Conservation (phyloP, 441 rosid genomes). For the Gossypium schwendimanii region DNA sequence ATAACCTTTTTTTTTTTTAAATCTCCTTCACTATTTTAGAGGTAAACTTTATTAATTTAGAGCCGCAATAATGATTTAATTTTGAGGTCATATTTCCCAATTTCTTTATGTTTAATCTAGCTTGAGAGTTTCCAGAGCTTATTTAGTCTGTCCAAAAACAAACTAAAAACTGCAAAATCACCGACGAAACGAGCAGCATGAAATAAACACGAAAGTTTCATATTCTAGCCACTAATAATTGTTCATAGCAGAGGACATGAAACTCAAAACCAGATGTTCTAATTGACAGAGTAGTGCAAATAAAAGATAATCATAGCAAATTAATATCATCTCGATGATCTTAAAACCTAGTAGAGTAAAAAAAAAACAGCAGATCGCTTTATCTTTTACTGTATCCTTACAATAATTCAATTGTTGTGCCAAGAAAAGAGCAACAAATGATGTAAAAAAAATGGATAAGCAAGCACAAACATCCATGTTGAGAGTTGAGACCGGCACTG, state of each 20-base stretch:
- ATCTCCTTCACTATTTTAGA: background rate
- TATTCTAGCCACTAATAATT: background rate
- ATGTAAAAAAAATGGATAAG: background rate
- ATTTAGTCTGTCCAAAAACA: background rate
- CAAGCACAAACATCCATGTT: background rate
- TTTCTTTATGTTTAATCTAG: background rate
- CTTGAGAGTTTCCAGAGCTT: background rate
- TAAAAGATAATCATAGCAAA: background rate
- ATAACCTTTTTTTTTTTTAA: too few species aligned
- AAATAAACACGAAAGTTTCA: background rate
- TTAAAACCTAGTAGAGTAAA: conserved; percentile 1
- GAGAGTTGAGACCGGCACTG: background rate
- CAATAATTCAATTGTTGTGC: background rate
- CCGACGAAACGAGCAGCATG: background rate
- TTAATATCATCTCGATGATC: background rate
- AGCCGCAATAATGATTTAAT: background rate
- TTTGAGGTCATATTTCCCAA: background rate
- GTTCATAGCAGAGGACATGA: background rate
- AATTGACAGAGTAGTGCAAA: background rate
- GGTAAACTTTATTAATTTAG: background rate
- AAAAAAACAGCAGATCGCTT: background rate
- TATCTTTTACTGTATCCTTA: background rate
- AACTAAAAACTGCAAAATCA: background rate
- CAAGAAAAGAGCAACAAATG: background rate
- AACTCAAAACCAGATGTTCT: background rate